These are phyloP conservation scores for Leishmania arabica DNA, from an alignment of 208 protist genomes.

Conservation along the genomic window DNA sequence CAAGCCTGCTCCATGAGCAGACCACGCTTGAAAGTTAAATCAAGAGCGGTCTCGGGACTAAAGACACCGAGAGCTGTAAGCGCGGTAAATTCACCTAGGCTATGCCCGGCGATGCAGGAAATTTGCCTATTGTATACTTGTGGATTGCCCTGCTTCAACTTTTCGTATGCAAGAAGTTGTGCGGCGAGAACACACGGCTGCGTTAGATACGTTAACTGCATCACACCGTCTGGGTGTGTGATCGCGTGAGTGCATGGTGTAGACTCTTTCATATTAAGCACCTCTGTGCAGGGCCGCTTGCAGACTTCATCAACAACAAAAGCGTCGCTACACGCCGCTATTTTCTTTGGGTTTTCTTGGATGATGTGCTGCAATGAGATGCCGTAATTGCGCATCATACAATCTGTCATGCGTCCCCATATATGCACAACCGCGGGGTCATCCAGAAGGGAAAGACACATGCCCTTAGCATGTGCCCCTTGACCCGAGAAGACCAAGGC, in stretches of 20 bases:
- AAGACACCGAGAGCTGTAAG: conserved; percentile 75
- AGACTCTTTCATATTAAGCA: conserved; percentile 60
- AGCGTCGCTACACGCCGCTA: conserved; percentile 47
- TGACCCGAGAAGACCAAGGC: conserved; percentile 86
- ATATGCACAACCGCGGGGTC: conserved; percentile 38
- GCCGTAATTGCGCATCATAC: conserved; percentile 76
- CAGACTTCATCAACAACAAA: conserved; percentile 51
- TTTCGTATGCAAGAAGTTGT: conserved; percentile 61
- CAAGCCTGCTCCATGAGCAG: conserved; percentile 82
- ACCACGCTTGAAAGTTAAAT: conserved; percentile 79
- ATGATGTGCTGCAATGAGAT: conserved; percentile 74
- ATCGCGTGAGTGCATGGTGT: conserved; percentile 34
- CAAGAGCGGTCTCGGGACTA: conserved; percentile 64
- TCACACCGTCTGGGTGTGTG: conserved; percentile 61
- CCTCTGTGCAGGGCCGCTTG: conserved; percentile 36
- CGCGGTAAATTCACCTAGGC: conserved; percentile 88
- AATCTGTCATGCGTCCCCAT: conserved; percentile 76
- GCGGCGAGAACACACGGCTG: conserved; percentile 83
- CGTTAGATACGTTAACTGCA: conserved; percentile 79
- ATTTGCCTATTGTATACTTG: conserved; percentile 24
- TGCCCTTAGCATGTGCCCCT: conserved; percentile 72
- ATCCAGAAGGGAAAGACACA: conserved; percentile 68
- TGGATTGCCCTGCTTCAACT: conserved; percentile 18
- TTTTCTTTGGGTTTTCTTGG: conserved; percentile 70
- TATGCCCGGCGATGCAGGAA: conserved; percentile 70